Evolutionary conservation across 2,329 filamentous ascomycete genomes (phyloP).

Genomic region (Chalara sp.): DNA sequence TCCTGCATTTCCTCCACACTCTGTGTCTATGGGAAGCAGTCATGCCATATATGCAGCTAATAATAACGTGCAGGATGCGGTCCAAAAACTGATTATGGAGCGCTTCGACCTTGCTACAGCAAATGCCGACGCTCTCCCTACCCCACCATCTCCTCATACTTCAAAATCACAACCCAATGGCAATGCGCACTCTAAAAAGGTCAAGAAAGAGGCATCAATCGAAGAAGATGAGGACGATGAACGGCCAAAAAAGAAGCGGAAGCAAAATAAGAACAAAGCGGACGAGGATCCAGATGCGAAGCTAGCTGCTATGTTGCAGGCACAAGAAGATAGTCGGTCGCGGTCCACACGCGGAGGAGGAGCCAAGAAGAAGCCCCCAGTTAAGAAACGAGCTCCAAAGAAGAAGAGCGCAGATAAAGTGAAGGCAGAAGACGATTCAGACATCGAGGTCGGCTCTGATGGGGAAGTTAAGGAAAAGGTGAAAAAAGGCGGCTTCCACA

Average conservation of each 20-base stretch:
- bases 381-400: slow-evolving; percentile 59
- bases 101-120: slow-evolving; percentile 42
- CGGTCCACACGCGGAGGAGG: slow-evolving; percentile 70
- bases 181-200: background rate
- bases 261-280: slow-evolving; percentile 47
- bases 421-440: slow-evolving; percentile 73
- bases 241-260: slow-evolving; percentile 48
- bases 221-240: slow-evolving; percentile 15
- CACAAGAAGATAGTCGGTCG: slow-evolving; percentile 69
- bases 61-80: slow-evolving; percentile 33
- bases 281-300: slow-evolving; percentile 69
- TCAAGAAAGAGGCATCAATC: background rate
- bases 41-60: no score
- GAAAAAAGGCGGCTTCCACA: slow-evolving; percentile 87
- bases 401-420: slow-evolving; percentile 71
- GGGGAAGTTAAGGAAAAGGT: slow-evolving; percentile 52
- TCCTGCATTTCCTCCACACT: no score
- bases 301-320: slow-evolving; percentile 81
- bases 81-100: slow-evolving; percentile 47
- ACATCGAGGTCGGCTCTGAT: slow-evolving; percentile 56
- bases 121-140: slow-evolving; percentile 4
- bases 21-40: no score
- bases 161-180: slow-evolving; percentile 13
- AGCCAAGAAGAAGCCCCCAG: slow-evolving; percentile 39
- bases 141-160: slow-evolving; percentile 3